Conservation (phyloP, 2,329 filamentous ascomycete species). For the Ophiostoma quercus region DNA sequence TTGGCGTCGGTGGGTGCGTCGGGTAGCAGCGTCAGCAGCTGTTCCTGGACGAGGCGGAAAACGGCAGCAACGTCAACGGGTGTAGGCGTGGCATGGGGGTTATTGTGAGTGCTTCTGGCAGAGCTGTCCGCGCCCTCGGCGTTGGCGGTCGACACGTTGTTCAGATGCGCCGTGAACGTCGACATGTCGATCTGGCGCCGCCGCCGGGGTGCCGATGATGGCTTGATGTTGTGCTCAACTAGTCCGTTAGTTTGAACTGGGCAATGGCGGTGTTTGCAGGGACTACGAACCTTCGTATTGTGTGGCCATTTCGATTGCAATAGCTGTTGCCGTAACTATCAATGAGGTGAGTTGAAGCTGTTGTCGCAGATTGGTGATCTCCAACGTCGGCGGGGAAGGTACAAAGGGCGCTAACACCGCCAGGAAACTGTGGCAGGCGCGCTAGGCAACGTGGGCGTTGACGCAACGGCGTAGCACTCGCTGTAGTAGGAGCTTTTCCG, state of each 20-base stretch:
- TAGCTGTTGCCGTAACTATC: neutral
- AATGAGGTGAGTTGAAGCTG: too few species aligned
- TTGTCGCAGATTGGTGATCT: constrained; percentile 6
- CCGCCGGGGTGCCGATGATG: constrained; percentile 38
- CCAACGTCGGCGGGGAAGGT: constrained; percentile 11
- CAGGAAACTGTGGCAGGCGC: neutral
- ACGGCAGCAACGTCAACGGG: constrained; percentile 54
- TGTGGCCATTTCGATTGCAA: constrained; percentile 44
- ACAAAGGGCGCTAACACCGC: neutral
- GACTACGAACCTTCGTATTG: constrained; percentile 49
- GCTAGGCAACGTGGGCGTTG: constrained; percentile 19
- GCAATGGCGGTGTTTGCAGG: neutral
- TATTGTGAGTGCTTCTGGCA: constrained; percentile 34
- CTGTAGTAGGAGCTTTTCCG: neutral
- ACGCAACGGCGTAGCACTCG: constrained; percentile 14
- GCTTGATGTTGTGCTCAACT: constrained; percentile 62
- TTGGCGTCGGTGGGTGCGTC: constrained; percentile 47
- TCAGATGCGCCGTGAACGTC: constrained; percentile 54
- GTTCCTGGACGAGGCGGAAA: constrained; percentile 56
- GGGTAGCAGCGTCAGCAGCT: constrained; percentile 47
- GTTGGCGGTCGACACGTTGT: constrained; percentile 43
- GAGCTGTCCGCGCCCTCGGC: constrained; percentile 25
- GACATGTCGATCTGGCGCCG: constrained; percentile 59
- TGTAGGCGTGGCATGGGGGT: constrained; percentile 55
- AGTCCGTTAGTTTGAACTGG: constrained; percentile 5